Base-by-base conservation (phyloP, 768 basidiomycete genomes). In the Phallus indusiatus region DNA sequence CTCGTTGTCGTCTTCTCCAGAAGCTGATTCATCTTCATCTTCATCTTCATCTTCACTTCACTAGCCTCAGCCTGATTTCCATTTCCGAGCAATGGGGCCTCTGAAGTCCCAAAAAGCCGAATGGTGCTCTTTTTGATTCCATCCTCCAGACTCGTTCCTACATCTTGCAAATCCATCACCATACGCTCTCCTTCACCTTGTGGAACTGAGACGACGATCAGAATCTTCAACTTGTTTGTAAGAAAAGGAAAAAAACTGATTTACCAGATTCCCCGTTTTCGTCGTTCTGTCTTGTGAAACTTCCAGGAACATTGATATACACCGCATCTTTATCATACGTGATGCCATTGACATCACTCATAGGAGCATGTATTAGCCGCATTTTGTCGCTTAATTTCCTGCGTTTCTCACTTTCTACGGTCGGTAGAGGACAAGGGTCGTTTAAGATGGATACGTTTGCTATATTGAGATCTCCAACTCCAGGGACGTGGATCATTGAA, bases 301-400 rank as follows among this genome's bases (percentile, higher is more conserved):
- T 95, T 1, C 96, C 96, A 12, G 93, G 89, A 10, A 98, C 94
- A 69, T 98, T 98, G 63, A 99, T 87, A 80, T 90, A 99, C 1
- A 99, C 94, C 0, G 94, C 92, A 67, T 98, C 95, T 71, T 97
- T 98, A 75, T 99, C 96, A 68, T 95, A 98, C 72, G 90, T 83
- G 56, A 99, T 83, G 2, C 95, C 96, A 11, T 95, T 95, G 1
- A 97, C 87, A 67, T 97, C 95, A 70, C 94, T 96, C 96, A 99
- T 98, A 1, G 96, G 96, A 16, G 96, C 96, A 70, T 98, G 92
- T 1, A 97, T 83, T 46, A 92, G 69, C 69, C 90, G 94, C 71
- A 88, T 90, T 76, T 96, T 95, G 72, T 98, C 96, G 65, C 91
- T 94, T 66, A 99, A 77, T 71, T 90, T 94, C 62, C 95, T 73